phyloP scores from a whole-genome alignment of 116 monocot species.

The Thalassia testudinum region DNA sequence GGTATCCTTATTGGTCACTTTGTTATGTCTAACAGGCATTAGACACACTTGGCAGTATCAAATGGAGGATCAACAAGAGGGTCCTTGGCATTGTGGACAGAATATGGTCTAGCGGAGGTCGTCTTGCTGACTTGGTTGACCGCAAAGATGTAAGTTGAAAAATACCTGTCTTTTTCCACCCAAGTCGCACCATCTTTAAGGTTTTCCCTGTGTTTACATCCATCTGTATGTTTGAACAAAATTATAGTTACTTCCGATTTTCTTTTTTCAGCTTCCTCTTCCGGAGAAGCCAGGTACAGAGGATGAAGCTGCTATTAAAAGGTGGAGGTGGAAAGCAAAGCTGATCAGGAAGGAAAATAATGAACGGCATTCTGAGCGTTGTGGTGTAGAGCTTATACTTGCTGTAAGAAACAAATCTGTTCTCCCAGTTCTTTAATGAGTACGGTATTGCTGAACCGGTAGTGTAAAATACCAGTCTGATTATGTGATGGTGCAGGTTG shows the following conservation, averaged over 20 bases:
- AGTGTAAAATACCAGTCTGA: too few species aligned
- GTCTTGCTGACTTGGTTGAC: constrained; percentile 80
- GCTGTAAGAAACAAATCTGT: constrained; percentile 29
- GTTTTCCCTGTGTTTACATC: too few species aligned
- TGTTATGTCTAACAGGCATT: constrained; percentile 36
- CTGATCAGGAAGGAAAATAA: constrained; percentile 64
- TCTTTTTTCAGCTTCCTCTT: constrained; percentile 44
- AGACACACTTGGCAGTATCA: constrained; percentile 74
- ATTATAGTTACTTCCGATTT: neutral
- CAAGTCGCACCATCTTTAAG: too few species aligned
- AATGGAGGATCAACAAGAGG: constrained; percentile 84
- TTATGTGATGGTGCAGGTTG: constrained; percentile 37
- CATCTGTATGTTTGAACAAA: too few species aligned
- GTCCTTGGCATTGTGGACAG: constrained; percentile 86
- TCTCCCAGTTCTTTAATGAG: too few species aligned
- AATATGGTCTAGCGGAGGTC: constrained; percentile 93
- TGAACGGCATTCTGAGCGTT: constrained; percentile 77
- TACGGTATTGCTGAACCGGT: too few species aligned
- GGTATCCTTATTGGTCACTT: neutral
- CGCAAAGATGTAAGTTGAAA: constrained; percentile 62
- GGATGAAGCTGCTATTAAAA: constrained; percentile 45
- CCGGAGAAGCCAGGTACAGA: constrained; percentile 82
- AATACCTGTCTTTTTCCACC: too few species aligned
- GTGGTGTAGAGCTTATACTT: constrained; percentile 95
- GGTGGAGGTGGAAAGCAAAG: constrained; percentile 70